phyloP scores from a whole-genome alignment of 768 basidiomycete species.

The Leccinum sublutescens region DNA sequence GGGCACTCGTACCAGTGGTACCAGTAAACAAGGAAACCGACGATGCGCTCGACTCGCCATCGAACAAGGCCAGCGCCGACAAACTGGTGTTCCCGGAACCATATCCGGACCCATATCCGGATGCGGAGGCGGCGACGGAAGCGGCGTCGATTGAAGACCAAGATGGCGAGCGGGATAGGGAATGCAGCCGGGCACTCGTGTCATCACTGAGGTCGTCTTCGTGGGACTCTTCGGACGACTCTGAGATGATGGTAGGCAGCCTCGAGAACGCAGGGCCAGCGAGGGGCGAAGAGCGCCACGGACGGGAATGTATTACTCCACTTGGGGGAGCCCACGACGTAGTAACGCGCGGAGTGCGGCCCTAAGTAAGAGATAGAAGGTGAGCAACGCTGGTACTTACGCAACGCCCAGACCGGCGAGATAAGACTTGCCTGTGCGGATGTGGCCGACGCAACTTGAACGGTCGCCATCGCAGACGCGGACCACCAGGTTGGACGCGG shows the following conservation, averaged over 20 bases:
- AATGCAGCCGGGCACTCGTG: background rate
- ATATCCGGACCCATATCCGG: slow-evolving; percentile 8
- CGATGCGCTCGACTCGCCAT: slow-evolving; percentile 23
- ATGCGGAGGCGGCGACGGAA: slow-evolving; percentile 11
- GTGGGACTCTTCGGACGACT: slow-evolving; percentile 21
- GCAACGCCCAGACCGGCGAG: background rate
- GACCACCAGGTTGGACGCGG: background rate
- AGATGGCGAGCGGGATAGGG: slow-evolving; percentile 12
- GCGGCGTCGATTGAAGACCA: slow-evolving; percentile 12
- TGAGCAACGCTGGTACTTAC: background rate
- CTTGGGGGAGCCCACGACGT: slow-evolving; percentile 7
- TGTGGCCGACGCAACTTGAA: background rate
- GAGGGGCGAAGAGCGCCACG: slow-evolving; percentile 32
- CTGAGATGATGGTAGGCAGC: slow-evolving; percentile 22
- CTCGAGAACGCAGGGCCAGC: slow-evolving; percentile 27
- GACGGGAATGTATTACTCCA: slow-evolving; percentile 20
- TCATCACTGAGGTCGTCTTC: background rate
- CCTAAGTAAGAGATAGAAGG: slow-evolving; percentile 3
- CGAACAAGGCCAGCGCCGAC: slow-evolving; percentile 3
- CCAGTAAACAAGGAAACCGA: slow-evolving; percentile 16
- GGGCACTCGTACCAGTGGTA: slow-evolving; percentile 3
- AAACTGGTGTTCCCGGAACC: slow-evolving; percentile 14
- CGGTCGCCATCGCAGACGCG: slow-evolving; percentile 9
- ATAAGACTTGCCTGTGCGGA: slow-evolving; percentile 15
- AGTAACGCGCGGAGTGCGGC: slow-evolving; percentile 16